Conservation (phyloP, 2,329 filamentous ascomycete species). For the Clonostachys solani region DNA sequence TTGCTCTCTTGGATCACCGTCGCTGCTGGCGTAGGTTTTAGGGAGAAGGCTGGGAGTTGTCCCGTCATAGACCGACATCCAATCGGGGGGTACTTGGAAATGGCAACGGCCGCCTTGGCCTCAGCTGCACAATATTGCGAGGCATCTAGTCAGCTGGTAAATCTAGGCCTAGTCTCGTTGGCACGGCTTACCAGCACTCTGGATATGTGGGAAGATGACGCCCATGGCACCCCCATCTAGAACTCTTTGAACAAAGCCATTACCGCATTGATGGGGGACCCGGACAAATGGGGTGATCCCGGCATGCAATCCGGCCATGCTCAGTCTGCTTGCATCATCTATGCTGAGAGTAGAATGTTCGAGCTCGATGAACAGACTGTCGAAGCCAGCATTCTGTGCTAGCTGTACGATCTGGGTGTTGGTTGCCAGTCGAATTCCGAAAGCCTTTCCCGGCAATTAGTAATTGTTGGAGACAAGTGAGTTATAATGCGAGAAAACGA, state of each 20-base stretch:
- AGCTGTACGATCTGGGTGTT: constrained; percentile 18
- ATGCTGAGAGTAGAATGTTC: constrained; percentile 23
- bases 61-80: constrained; percentile 10
- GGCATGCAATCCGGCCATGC: constrained; percentile 10
- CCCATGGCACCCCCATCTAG: constrained; percentile 9
- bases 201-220: constrained; percentile 9
- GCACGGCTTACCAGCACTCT: neutral
- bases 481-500: too few relatives aligned
- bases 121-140: constrained; percentile 1
- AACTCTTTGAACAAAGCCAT: constrained; percentile 8
- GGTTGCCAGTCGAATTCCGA: constrained; percentile 17
- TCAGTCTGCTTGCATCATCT: constrained; percentile 16
- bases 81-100: constrained; percentile 11
- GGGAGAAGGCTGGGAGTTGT: constrained; percentile 7
- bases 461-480: too few relatives aligned
- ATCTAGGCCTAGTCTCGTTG: too few relatives aligned
- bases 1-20: constrained; percentile 8
- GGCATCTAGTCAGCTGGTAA: neutral
- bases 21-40: constrained; percentile 4
- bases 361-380: constrained; percentile 27
- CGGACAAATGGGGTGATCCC: constrained; percentile 14
- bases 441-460: neutral
- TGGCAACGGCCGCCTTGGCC: constrained; percentile 7
- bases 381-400: constrained; percentile 21
- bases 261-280: constrained; percentile 7